phyloP scores from a whole-genome alignment of 306 rosid species.

The Pyrus communis region DNA sequence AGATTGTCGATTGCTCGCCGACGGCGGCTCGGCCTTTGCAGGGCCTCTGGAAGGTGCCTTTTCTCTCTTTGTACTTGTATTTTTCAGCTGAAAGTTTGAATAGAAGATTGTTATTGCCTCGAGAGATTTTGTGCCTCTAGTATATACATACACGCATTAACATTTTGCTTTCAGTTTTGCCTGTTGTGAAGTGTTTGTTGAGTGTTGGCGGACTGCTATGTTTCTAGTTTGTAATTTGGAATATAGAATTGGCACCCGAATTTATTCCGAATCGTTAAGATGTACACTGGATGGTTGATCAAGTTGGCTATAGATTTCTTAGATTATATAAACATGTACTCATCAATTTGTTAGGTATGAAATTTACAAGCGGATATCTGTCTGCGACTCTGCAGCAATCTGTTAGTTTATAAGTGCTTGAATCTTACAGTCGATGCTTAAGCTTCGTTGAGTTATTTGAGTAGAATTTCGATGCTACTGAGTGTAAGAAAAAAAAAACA shows the following conservation, averaged over 20 bases:
- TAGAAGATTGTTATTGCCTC: not conserved
- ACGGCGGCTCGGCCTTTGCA: conserved; percentile 73
- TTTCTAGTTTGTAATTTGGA: too few relatives aligned
- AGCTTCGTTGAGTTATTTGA: not conserved
- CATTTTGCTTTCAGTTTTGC: not conserved
- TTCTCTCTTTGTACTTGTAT: conserved; percentile 22
- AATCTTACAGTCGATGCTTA: not conserved
- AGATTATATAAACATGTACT: not conserved
- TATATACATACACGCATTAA: not conserved
- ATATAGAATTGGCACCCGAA: too few relatives aligned
- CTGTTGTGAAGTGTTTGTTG: not conserved
- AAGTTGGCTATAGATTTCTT: not conserved
- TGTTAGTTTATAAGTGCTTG: not conserved
- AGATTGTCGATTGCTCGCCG: conserved; percentile 75
- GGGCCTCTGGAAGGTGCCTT: conserved; percentile 93
- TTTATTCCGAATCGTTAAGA: not conserved
- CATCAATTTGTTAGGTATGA: not conserved
- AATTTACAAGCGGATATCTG: not conserved
- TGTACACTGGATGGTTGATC: not conserved
- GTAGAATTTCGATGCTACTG: not conserved
- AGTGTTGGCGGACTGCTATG: not conserved
- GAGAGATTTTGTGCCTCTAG: not conserved
- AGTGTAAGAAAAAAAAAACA: not conserved
- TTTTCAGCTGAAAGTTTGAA: not conserved
- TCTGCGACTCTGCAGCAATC: not conserved